Percentiles rank a stretch among this genome's conserved stretches.
Evolutionary conservation across 78 protist genomes (phyloP).

Genomic region (Creolimax fragrantissima): DNA sequence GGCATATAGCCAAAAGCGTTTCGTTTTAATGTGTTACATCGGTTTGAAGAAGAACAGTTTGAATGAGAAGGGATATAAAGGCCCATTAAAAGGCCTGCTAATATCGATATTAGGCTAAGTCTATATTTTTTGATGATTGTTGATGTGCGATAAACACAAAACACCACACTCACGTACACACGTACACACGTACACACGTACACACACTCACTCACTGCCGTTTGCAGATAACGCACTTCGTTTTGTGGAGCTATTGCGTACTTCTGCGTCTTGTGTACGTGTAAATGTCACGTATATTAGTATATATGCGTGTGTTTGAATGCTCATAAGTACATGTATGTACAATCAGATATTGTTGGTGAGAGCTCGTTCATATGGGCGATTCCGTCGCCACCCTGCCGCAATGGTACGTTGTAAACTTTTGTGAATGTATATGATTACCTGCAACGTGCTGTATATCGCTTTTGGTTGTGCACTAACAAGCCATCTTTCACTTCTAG

Average conservation of each 20-base stretch:
- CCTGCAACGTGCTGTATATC: not conserved
- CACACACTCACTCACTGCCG: not conserved
- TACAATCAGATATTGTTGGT: not conserved
- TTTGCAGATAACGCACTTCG: not conserved
- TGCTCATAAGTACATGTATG: not conserved
- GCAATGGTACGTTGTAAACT: not conserved
- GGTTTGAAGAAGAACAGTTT: not conserved
- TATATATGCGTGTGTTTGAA: not conserved
- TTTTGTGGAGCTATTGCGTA: no score
- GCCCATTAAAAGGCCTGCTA: not conserved
- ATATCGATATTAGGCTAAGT: not conserved
- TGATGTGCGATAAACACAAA: not conserved
- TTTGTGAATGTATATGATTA: not conserved
- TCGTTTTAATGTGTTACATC: not conserved
- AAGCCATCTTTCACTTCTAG: no score
- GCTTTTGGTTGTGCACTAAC: no score
- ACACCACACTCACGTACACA: not conserved
- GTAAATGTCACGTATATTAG: not conserved
- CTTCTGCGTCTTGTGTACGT: no score
- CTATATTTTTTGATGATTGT: not conserved
- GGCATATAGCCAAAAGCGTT: not conserved
- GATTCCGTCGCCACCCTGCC: no score
- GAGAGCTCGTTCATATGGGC: not conserved
- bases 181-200: not conserved
- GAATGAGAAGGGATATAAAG: not conserved